A percentile compares a stretch with the other conserved stretches of the same genome.
phyloP scores from a whole-genome alignment of 257 asterid species.

The Nicotiana paniculata region DNA sequence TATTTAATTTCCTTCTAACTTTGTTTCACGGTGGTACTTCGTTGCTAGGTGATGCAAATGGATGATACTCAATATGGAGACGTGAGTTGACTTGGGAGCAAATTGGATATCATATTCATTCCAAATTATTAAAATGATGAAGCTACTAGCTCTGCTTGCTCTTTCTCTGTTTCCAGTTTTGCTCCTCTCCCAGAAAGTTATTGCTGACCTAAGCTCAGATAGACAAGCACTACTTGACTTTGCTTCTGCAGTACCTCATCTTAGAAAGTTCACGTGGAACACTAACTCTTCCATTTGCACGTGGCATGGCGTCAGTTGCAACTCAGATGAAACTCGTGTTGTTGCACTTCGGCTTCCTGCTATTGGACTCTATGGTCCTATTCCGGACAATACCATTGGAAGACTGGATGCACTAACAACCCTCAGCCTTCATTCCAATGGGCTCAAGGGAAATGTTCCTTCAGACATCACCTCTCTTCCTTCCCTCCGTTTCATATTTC shows the following conservation, averaged over 20 bases:
- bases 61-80: background rate
- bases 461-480: conserved; percentile 55
- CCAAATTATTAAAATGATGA: conserved; percentile 20
- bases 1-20: background rate
- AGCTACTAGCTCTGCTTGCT: conserved; percentile 11
- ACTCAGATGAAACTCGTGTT: conserved; percentile 35
- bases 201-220: conserved; percentile 55
- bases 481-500: conserved; percentile 52
- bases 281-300: conserved; percentile 45
- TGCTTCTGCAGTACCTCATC: conserved; percentile 46
- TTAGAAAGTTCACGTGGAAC: conserved; percentile 48
- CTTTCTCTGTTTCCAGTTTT: conserved; percentile 16
- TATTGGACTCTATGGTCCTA: conserved; percentile 54
- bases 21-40: background rate
- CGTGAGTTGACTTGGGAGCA: conserved; percentile 9
- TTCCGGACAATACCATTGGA: conserved; percentile 57
- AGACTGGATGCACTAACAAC: conserved; percentile 50
- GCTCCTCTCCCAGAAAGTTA: conserved; percentile 6
- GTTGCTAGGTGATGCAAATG: conserved; percentile 5
- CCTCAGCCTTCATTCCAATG: conserved; percentile 64
- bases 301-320: conserved; percentile 67
- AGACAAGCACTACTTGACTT: conserved; percentile 65
- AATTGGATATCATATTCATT: background rate
- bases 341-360: conserved; percentile 64
- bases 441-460: conserved; percentile 52